Conservation (phyloP, 164 flowering plant species). For the Aristolochia contorta region DNA sequence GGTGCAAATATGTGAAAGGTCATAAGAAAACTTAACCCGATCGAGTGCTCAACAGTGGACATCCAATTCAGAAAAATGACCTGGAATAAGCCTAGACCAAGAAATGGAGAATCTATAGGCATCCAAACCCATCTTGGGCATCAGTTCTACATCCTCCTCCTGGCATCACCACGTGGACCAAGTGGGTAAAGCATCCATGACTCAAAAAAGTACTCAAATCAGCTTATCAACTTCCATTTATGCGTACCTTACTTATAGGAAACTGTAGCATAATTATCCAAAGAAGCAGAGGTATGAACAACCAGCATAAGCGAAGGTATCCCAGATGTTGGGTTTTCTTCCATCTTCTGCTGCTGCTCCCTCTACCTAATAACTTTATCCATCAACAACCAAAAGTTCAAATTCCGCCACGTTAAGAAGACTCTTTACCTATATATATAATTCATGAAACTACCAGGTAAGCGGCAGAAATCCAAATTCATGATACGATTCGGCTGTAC, state of each 20-base stretch:
- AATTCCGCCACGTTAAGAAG: no score
- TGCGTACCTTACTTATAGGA: not conserved
- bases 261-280: not conserved
- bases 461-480: no score
- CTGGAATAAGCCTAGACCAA: constrained; percentile 18
- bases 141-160: constrained; percentile 16
- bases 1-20: not conserved
- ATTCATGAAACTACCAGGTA: constrained; percentile 4
- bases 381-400: not conserved
- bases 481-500: no score
- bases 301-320: constrained; percentile 12
- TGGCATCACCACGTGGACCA: constrained; percentile 1
- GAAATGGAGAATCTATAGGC: constrained; percentile 16
- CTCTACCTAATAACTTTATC: constrained; percentile 5
- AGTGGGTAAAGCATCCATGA: no score
- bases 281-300: not conserved
- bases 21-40: not conserved
- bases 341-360: constrained; percentile 16
- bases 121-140: constrained; percentile 14
- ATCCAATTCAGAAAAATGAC: not conserved
- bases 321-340: constrained; percentile 17
- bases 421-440: not conserved
- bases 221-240: not conserved
- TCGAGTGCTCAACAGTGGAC: not conserved
- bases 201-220: no score